Percentiles rank a stretch among this genome's conserved stretches.
Conservation (phyloP, 2,329 filamentous ascomycete species). For the Penicillium sp. region DNA sequence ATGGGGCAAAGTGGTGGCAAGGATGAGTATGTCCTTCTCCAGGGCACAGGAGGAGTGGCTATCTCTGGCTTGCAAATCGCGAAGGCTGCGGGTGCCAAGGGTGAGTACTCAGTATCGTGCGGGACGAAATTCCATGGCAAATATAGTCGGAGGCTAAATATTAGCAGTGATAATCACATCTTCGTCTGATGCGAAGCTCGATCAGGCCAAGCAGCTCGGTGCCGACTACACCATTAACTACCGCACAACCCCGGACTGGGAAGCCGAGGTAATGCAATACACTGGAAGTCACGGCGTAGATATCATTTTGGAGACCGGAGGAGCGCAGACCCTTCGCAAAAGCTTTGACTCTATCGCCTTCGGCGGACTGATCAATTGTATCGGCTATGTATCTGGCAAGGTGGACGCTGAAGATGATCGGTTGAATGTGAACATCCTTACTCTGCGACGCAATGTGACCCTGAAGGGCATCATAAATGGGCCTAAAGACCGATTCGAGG, state of each 20-base stretch:
- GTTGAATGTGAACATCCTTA: conserved; percentile 64
- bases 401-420: conserved; percentile 59
- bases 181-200: conserved; percentile 55
- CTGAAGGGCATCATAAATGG: conserved; percentile 67
- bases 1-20: conserved; percentile 51
- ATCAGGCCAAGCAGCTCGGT: conserved; percentile 55
- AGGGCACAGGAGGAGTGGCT: conserved; percentile 56
- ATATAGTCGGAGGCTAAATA: too few species aligned
- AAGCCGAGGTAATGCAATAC: conserved; percentile 47
- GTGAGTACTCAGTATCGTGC: too few species aligned
- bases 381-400: conserved; percentile 58
- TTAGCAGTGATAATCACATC: conserved; percentile 54
- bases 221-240: conserved; percentile 57
- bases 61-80: conserved; percentile 52
- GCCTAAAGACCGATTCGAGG: conserved; percentile 57
- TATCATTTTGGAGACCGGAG: conserved; percentile 58
- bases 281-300: conserved; percentile 54
- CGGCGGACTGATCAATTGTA: conserved; percentile 52
- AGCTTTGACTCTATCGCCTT: conserved; percentile 50
- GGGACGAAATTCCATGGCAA: too few species aligned
- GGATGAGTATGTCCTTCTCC: conserved; percentile 57
- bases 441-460: conserved; percentile 56
- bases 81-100: conserved; percentile 52
- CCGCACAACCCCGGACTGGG: conserved; percentile 51
- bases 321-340: conserved; percentile 55